Evolutionary conservation across 2,329 filamentous ascomycete species (phyloP), one percentile per base, ranked within the genome.

Genomic region (Aspergillus neoniger): DNA sequence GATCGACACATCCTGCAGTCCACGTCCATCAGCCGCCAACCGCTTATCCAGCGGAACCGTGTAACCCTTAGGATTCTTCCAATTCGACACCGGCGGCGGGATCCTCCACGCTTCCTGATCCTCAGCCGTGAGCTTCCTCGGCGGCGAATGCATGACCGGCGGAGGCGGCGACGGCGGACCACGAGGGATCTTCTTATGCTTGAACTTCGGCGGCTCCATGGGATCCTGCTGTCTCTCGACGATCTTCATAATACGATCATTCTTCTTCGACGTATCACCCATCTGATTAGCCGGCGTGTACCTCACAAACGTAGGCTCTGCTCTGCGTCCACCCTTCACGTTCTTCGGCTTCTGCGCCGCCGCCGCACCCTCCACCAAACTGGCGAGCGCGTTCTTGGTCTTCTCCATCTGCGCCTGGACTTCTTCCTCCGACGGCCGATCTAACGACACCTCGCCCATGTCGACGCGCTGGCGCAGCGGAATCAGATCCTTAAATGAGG

Each of bases 11-110:
- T 99, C 95, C 76, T 97, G 92, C 64, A 99, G 75, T 0, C 92
- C 92, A 70, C 95, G 86, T 12, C 95, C 95, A 75, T 98, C 94
- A 8, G 95, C 94, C 17, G 95, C 95, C 68, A 99, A 80, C 73
- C 95, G 89, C 81, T 99, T 99, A 76, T 99, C 95, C 55, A 99
- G 78, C 0, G 95, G 92, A 1, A 99, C 91, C 0, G 95, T 99
- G 73, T 96, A 99, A 70, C 95, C 95, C 80, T 98, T 98, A 1
- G 94, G 91, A 76, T 99, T 99, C 85, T 99, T 99, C 95, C 95
- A 99, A 77, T 98, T 98, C 19, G 91, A 96, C 2, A 99, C 89
- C 0, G 94, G 91, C 2, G 94, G 92, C 0, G 88, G 88, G 32
- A 91, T 97, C 72, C 89, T 92, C 95, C 95, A 99, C 61, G 91